Evolutionary conservation across 1,284 basidiomycete genomes (phyloP), one percentile per base, ranked within the genome.

Genomic region (Malassezia obtusa): DNA sequence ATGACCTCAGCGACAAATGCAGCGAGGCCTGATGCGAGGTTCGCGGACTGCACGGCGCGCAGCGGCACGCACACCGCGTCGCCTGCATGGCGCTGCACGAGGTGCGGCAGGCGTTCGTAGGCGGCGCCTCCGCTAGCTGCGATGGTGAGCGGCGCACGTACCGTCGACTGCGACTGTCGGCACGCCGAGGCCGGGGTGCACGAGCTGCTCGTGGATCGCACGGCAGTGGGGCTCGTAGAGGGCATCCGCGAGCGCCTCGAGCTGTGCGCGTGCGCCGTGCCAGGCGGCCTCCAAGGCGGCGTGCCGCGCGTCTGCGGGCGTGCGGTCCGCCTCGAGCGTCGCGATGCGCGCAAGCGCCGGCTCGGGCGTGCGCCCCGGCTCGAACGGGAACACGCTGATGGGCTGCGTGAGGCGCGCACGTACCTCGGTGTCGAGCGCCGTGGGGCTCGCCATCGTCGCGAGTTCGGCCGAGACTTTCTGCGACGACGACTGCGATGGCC

Each of bases 391-490:
- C 14, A 45, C 43, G 8, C 15, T 11, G n/a, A 45, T 45, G 19
- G 36, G 36, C 36, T 38, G 36, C 17, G 36, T 38, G 36, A 38
- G 36, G 19, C 36, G n/a, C n/a, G 19, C 36, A 39, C 50, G 14
- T 25, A 52, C 50, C 50, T 52, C 50, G 6, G 44, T 44, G 11
- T 53, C 45, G 10, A 53, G 32, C 51, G 35, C 51, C 11, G 45
- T 21, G 10, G 19, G 14, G 10, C 10, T 12, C 43, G 32, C 19
- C 28, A 24, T 31, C 28, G 19, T 31, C 43, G 28, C 10, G 28
- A 6, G 26, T 14, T 30, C 40, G 40, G 30, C 24, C 48, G 19
- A 41, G 28, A n/a, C 38, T 25, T 26, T 26, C 48, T 9, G 15
- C 31, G 22, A 37, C 22, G 48, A 41, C 15, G 31, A 39, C 30